These are phyloP conservation scores for Mycena maculata DNA, from an alignment of 768 basidiomycete species.

Conservation along the genomic window DNA sequence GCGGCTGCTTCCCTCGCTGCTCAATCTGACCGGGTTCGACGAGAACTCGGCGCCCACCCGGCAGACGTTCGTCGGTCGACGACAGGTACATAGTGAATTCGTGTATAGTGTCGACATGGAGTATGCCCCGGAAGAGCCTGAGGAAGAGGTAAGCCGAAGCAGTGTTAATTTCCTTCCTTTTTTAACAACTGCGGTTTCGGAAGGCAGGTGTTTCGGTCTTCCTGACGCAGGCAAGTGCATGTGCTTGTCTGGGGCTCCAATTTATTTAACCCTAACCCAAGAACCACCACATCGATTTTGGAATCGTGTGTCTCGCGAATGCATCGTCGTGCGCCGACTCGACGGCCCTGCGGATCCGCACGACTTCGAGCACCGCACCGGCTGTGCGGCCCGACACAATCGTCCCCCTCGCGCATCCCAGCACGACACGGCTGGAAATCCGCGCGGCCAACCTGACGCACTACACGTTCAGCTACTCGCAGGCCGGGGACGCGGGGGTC, in stretches of 20 bases:
- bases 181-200: too few relatives aligned
- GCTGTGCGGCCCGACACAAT: conserved; percentile 15
- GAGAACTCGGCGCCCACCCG: conserved; percentile 41
- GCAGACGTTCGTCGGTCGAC: conserved; percentile 45
- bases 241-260: background rate
- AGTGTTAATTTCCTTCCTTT: too few relatives aligned
- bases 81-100: conserved; percentile 47
- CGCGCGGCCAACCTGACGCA: conserved; percentile 32
- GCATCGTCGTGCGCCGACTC: conserved; percentile 14
- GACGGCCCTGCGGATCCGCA: conserved; percentile 24
- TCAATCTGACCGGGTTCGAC: conserved; percentile 46
- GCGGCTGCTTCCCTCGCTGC: conserved; percentile 37
- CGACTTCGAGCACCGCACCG: conserved; percentile 24
- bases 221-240: conserved; percentile 38
- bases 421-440: conserved; percentile 25
- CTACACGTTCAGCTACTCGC: conserved; percentile 27
- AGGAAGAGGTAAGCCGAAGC: too few relatives aligned
- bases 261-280: background rate
- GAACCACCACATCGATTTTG: conserved; percentile 35
- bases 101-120: conserved; percentile 40
- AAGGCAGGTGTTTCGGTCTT: conserved; percentile 46
- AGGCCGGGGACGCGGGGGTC: background rate
- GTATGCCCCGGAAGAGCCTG: conserved; percentile 31
- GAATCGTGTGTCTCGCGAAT: conserved; percentile 24
- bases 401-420: conserved; percentile 15